Evolutionary conservation across 805 yeast genomes (phyloP), one percentile per base, ranked within the genome.

Genomic region (Candida lessepsii): DNA sequence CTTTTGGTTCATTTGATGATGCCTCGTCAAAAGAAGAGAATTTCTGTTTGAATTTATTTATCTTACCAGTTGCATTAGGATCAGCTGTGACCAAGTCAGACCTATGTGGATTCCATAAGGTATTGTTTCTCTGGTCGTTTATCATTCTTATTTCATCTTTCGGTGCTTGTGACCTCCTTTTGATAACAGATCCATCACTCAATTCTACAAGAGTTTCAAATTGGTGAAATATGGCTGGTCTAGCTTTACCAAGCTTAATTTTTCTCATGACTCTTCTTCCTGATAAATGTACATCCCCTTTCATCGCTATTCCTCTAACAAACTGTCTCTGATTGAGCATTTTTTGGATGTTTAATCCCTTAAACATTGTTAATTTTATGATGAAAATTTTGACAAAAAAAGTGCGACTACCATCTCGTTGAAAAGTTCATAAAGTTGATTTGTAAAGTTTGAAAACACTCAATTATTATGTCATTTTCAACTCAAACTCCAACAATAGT

Each of bases 401-500:
- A 32, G 44, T 41, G 40, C 44, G 37, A 35, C 34, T 11, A 40
- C 44, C 44, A 27, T 17, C 37, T 30, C 37, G 42, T 34, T 39
- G 42, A 39, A 39, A 39, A 39, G 29, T 31, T 31, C 29, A 18
- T 11, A 21, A 17, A 17, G 20, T 13, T 30, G 14, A 29, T 28
- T 37, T 24, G 9, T n/a, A 21, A 32, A 38, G 41, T 18, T 31
- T 31, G 27, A 21, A 30, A 33, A 24, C 4, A 31, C 10, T 36
- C 15, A 21, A 23, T 19, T 20, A 44, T 9, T 30, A 90, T 89
- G 96, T 84, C 83, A 57, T 88, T 87, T 60, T 86, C 91, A 48
- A 86, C 85, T 41, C 96, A 90, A 63, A 85, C 97, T 27, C 99
- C 99, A 33, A 91, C 99, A n/a, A 86, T 91, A 53, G 98, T 93